Base-by-base conservation (phyloP, 2,329 filamentous ascomycete genomes). In the Aspergillus floridensis region DNA sequence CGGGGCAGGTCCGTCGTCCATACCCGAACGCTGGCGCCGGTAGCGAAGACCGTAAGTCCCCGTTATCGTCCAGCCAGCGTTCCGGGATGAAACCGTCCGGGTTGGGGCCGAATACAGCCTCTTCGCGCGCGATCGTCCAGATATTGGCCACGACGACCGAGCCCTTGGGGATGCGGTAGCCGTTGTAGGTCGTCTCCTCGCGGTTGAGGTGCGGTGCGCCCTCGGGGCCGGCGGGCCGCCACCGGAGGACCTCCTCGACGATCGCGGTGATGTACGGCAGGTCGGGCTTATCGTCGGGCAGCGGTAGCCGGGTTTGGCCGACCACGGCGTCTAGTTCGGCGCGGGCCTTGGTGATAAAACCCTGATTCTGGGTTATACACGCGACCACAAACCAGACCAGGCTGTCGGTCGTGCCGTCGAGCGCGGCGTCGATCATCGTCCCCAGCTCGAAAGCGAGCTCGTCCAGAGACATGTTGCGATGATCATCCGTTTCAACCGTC, bases 121-220 rank as follows among this genome's bases (percentile, higher is more conserved):
- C 59, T n/a, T 66, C 59, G 4, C 53, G 26, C 12, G 21, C 31
- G 49, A 60, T 57, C 29, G 59, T 56, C 59, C 65, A 66, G 22
- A 53, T 46, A n/a, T 66, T 72, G 10, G 59, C 54, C 10, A 67
- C 26, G 11, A 76, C 46, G 3, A 70, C 66, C 7, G 74, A 71
- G 21, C 67, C 69, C 46, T 70, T 70, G 16, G 75, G 74, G 22
- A 77, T 75, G 38, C 61, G 53, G 41, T 71, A 66, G 35, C 68
- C 68, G 32, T 73, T 69, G 59, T 75, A 76, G 8, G 53, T 46
- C 16, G 65, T 61, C 26, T 74, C 72, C 5, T 64, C 62, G 21
- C 57, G 65, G 14, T 65, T 68, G 29, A 59, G 58, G 49, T 76
- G 74, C 19, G 63, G 65, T 11, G 66, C 58, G n/a, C 63, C 65